Conservation (phyloP, 2,329 filamentous ascomycete species). For the Pseudogymnoascus sp. region DNA sequence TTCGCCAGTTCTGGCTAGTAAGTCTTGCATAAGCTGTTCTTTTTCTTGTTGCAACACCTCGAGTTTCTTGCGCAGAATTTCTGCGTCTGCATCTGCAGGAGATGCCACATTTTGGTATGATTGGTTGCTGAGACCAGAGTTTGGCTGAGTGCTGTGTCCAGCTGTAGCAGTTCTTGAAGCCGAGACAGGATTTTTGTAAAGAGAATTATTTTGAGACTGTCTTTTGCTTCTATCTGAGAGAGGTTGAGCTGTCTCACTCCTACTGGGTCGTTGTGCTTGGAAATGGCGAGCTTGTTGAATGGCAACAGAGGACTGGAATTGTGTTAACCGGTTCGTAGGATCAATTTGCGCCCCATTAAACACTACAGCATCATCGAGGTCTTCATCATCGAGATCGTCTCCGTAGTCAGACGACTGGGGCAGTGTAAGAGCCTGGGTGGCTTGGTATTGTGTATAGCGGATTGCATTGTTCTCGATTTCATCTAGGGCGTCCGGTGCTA, state of each 20-base stretch:
- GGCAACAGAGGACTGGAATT: slow-evolving; percentile 3
- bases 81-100: neutral
- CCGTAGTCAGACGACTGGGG: slow-evolving; percentile 32
- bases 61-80: neutral
- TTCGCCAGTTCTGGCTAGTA: slow-evolving; percentile 61
- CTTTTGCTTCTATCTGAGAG: neutral
- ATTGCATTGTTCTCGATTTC: slow-evolving; percentile 59
- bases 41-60: slow-evolving; percentile 40
- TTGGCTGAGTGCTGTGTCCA: neutral
- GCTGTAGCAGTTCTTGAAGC: neutral
- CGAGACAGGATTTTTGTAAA: neutral
- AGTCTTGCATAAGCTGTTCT: slow-evolving; percentile 47
- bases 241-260: slow-evolving; percentile 4
- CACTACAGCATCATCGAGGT: slow-evolving; percentile 50
- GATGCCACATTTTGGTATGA: slow-evolving; percentile 10
- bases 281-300: slow-evolving; percentile 7
- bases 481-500: slow-evolving; percentile 49
- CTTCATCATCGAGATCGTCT: slow-evolving; percentile 29
- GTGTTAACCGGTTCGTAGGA: neutral
- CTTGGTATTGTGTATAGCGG: slow-evolving; percentile 40
- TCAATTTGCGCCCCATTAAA: slow-evolving; percentile 25
- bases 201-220: neutral
- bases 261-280: slow-evolving; percentile 7
- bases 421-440: slow-evolving; percentile 20
- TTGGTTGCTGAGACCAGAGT: neutral